Conservation (phyloP, 2,329 filamentous ascomycete genomes). For the Orbilia brochopaga region DNA sequence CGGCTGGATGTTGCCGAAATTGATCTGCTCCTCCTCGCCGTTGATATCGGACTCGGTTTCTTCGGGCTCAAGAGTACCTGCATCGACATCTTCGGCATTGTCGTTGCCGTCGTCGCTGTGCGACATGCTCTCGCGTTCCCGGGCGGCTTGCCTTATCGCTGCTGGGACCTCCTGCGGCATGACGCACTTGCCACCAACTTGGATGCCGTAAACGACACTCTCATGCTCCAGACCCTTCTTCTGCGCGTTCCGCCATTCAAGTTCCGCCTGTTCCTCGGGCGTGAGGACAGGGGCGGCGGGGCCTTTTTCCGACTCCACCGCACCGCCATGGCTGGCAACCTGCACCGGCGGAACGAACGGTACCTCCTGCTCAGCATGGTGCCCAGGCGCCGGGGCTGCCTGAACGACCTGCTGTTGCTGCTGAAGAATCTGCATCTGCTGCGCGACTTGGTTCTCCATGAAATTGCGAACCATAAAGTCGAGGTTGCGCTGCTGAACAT, state of each 20-base stretch:
- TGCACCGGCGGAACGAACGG: slow-evolving; percentile 21
- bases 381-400: slow-evolving; percentile 10
- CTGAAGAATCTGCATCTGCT: slow-evolving; percentile 38
- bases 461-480: slow-evolving; percentile 41
- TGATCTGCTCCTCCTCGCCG: background rate
- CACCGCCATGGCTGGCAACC: slow-evolving; percentile 15
- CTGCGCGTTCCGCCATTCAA: slow-evolving; percentile 34
- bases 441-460: slow-evolving; percentile 34
- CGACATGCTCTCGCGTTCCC: slow-evolving; percentile 16
- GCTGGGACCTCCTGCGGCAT: slow-evolving; percentile 42
- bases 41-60: background rate
- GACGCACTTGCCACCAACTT: slow-evolving; percentile 44
- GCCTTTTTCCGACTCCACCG: slow-evolving; percentile 17
- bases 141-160: slow-evolving; percentile 36
- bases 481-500: slow-evolving; percentile 40
- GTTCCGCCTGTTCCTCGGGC: slow-evolving; percentile 24
- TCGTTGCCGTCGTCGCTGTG: slow-evolving; percentile 1
- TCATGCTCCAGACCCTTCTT: slow-evolving; percentile 38
- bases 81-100: slow-evolving; percentile 7
- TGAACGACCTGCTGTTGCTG: slow-evolving; percentile 29
- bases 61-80: background rate
- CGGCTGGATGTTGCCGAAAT: slow-evolving; percentile 5
- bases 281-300: background rate
- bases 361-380: background rate
- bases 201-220: slow-evolving; percentile 40